These are phyloP conservation scores for Neofusicoccum parvum DNA, from an alignment of 2,329 filamentous ascomycete genomes.

Conservation along the genomic window DNA sequence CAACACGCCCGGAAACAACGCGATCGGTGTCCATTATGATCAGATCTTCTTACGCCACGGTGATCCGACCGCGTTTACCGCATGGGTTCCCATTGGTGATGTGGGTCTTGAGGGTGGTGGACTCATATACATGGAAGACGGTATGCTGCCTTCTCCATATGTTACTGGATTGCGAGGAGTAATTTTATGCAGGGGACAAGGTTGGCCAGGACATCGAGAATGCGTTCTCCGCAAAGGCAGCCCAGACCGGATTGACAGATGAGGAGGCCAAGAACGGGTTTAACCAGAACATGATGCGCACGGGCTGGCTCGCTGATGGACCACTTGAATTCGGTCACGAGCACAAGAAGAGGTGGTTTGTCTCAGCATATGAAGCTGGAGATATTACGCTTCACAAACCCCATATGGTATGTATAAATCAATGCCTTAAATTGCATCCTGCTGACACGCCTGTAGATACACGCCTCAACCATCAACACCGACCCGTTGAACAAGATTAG, in stretches of 20 bases:
- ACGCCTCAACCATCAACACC: constrained; percentile 59
- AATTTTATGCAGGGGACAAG: constrained; percentile 37
- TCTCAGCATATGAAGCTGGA: constrained; percentile 57
- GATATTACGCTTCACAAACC: constrained; percentile 48
- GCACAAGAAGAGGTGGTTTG: constrained; percentile 49
- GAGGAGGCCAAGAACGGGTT: constrained; percentile 49
- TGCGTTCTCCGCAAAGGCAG: constrained; percentile 53
- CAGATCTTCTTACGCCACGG: constrained; percentile 61
- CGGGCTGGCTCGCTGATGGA: constrained; percentile 55
- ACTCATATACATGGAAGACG: constrained; percentile 60
- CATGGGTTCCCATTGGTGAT: constrained; percentile 61
- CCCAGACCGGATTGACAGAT: constrained; percentile 52
- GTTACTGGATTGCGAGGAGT: background rate
- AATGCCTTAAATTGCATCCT: background rate
- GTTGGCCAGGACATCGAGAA: constrained; percentile 55
- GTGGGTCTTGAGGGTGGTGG: constrained; percentile 58
- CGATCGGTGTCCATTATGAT: constrained; percentile 64
- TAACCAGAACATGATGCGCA: constrained; percentile 62
- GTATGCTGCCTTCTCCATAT: constrained; percentile 24
- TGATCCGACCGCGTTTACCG: constrained; percentile 57
- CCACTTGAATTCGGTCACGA: constrained; percentile 45
- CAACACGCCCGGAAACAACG: constrained; percentile 58
- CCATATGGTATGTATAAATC: constrained; percentile 27
- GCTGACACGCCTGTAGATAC: constrained; percentile 46
- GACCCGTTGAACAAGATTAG: constrained; percentile 56